Conservation (phyloP, 129 eudicot genomes). For the Solidago caesia region DNA sequence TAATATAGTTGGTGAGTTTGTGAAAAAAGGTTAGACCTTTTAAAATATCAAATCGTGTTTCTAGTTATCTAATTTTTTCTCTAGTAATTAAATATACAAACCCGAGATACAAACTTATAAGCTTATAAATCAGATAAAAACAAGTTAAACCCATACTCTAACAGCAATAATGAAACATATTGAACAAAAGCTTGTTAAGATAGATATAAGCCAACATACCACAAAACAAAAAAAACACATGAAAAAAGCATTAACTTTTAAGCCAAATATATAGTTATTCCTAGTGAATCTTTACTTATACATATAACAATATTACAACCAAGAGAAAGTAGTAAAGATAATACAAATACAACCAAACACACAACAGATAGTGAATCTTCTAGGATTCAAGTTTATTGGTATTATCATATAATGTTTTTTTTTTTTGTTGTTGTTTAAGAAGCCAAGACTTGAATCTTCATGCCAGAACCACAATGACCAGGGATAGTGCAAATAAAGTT, state of each 20-base stretch:
- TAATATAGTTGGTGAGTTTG: too few relatives aligned
- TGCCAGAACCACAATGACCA: constrained; percentile 65
- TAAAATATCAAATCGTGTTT: too few relatives aligned
- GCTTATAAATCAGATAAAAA: too few relatives aligned
- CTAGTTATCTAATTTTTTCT: too few relatives aligned
- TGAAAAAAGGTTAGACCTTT: too few relatives aligned
- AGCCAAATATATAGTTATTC: not conserved
- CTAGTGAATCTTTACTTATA: constrained; percentile 4
- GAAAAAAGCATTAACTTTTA: not conserved
- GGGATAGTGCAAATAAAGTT: constrained; percentile 68
- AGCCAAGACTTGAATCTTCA: constrained; percentile 60
- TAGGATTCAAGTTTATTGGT: constrained; percentile 10
- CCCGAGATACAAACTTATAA: too few relatives aligned
- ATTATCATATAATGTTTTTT: not conserved
- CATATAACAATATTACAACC: constrained; percentile 13
- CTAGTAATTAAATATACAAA: too few relatives aligned
- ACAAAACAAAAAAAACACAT: not conserved
- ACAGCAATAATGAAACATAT: too few relatives aligned
- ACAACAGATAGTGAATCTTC: constrained; percentile 12
- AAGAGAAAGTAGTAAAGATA: constrained; percentile 4
- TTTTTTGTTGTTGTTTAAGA: constrained; percentile 8
- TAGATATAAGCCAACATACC: not conserved
- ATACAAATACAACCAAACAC: constrained; percentile 1
- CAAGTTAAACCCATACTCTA: too few relatives aligned
- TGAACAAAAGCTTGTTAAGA: too few relatives aligned